Percentiles rank a stretch among this genome's conserved stretches.
phyloP scores from a whole-genome alignment of 2,329 filamentous ascomycete genomes.

The Scorias spongiosa region DNA sequence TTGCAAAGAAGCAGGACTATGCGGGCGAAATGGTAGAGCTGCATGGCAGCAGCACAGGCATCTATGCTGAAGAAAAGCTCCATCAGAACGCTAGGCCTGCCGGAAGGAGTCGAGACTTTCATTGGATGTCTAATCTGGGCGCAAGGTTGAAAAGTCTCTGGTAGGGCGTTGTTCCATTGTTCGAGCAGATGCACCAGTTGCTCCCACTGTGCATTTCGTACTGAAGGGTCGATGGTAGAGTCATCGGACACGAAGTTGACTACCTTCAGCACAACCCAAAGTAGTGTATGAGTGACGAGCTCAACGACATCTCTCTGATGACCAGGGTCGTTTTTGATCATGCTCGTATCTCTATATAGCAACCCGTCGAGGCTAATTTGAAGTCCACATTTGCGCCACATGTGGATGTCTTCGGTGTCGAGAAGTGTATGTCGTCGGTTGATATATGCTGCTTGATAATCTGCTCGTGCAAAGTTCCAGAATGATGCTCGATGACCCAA shows the following conservation, averaged over 20 bases:
- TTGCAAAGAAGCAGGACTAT: slow-evolving; percentile 46
- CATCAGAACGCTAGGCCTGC: slow-evolving; percentile 11
- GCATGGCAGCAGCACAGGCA: slow-evolving; percentile 50
- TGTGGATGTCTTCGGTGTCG: slow-evolving; percentile 42
- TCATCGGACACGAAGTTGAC: slow-evolving; percentile 45
- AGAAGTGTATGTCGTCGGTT: slow-evolving; percentile 45
- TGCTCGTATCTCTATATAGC: slow-evolving; percentile 27
- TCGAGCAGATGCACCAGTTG: slow-evolving; percentile 42
- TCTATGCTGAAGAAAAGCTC: slow-evolving; percentile 50
- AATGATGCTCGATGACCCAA: slow-evolving; percentile 46
- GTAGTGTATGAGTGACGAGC: slow-evolving; percentile 44
- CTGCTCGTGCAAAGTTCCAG: slow-evolving; percentile 48
- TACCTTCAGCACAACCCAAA: slow-evolving; percentile 50
- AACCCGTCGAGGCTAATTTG: slow-evolving; percentile 37
- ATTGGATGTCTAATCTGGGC: slow-evolving; percentile 23
- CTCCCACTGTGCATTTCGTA: slow-evolving; percentile 31
- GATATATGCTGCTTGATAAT: slow-evolving; percentile 31
- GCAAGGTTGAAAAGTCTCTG: slow-evolving; percentile 44
- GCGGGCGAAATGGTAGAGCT: slow-evolving; percentile 49
- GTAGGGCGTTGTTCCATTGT: slow-evolving; percentile 42
- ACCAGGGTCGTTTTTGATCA: slow-evolving; percentile 39
- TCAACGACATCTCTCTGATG: slow-evolving; percentile 13
- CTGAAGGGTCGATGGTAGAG: slow-evolving; percentile 15
- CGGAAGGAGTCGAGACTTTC: neutral
- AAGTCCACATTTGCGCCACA: slow-evolving; percentile 51